phyloP scores from a whole-genome alignment of 805 yeast genomes.

The Saccharomycodes ludwigii region DNA sequence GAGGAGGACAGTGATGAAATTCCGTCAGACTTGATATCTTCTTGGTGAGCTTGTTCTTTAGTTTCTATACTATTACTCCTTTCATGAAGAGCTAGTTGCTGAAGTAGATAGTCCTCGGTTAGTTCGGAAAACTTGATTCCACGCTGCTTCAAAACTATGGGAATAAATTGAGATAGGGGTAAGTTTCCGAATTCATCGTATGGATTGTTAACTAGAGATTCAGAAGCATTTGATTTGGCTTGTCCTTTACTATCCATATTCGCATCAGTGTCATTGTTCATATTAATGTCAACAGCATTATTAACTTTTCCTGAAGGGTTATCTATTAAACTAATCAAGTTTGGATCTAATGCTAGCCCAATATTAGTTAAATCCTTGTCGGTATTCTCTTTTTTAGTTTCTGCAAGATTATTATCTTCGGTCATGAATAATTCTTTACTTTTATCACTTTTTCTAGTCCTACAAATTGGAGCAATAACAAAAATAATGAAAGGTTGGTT shows the following conservation, averaged over 20 bases:
- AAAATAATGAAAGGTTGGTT: no score
- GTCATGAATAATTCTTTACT: not conserved
- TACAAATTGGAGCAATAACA: no score
- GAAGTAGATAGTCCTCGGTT: conserved; percentile 37
- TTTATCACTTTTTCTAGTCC: no score
- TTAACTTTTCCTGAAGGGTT: not conserved
- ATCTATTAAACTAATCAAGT: conserved; percentile 13
- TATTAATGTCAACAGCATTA: conserved; percentile 4
- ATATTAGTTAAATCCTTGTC: conserved; percentile 6
- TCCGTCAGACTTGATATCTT: not conserved
- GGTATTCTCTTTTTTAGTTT: conserved; percentile 1
- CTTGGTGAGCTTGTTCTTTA: conserved; percentile 3
- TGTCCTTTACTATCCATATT: conserved; percentile 1
- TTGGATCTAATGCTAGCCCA: conserved; percentile 24
- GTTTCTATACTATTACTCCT: not conserved
- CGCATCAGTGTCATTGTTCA: conserved; percentile 2
- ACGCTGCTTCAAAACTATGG: conserved; percentile 42
- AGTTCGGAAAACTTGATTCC: conserved; percentile 38
- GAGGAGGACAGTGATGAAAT: not conserved
- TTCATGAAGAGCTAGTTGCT: conserved; percentile 27
- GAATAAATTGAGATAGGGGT: conserved; percentile 42
- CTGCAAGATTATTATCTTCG: not conserved
- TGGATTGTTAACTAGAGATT: conserved; percentile 19
- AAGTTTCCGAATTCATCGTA: conserved; percentile 24
- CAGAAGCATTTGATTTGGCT: conserved; percentile 1